Conservation (phyloP, 805 yeast genomes). For the Cephaloascus albidus region DNA sequence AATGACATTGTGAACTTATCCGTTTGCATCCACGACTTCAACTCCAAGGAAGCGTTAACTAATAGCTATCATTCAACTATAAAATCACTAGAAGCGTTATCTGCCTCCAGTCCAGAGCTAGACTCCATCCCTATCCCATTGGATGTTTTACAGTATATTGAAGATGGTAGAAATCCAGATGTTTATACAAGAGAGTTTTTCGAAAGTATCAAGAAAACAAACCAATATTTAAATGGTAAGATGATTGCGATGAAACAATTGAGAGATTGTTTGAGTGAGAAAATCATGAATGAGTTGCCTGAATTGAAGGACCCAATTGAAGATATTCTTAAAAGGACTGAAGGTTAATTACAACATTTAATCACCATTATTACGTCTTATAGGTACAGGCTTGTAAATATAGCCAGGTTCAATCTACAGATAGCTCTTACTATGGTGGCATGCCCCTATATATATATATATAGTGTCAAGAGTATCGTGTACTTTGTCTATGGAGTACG, state of each 20-base stretch:
- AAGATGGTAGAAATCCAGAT: conserved; percentile 95
- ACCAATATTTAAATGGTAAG: conserved; percentile 82
- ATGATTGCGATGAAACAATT: conserved; percentile 59
- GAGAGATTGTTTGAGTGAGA: conserved; percentile 56
- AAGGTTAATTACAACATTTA: too few relatives aligned
- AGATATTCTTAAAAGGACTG: conserved; percentile 40
- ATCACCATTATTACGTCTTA: too few relatives aligned
- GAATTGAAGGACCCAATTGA: conserved; percentile 53
- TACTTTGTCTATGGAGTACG: too few relatives aligned
- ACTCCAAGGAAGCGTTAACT: background rate
- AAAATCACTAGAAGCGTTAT: conserved; percentile 23
- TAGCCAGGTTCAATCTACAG: too few relatives aligned
- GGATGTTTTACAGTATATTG: conserved; percentile 86
- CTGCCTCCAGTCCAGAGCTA: conserved; percentile 18
- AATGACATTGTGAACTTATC: background rate
- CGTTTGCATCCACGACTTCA: background rate
- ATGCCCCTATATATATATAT: too few relatives aligned
- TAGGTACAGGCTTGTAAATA: too few relatives aligned
- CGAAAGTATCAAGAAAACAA: conserved; percentile 84
- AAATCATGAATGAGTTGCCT: conserved; percentile 72
- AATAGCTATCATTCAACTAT: conserved; percentile 13
- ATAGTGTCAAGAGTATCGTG: too few relatives aligned
- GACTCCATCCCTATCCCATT: conserved; percentile 50
- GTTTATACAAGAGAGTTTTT: conserved; percentile 95
- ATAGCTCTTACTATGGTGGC: too few relatives aligned